A percentile compares a stretch with the other conserved stretches of the same genome.
Evolutionary conservation across 768 basidiomycete genomes (phyloP).

Genomic region (Pleurotus djamor): DNA sequence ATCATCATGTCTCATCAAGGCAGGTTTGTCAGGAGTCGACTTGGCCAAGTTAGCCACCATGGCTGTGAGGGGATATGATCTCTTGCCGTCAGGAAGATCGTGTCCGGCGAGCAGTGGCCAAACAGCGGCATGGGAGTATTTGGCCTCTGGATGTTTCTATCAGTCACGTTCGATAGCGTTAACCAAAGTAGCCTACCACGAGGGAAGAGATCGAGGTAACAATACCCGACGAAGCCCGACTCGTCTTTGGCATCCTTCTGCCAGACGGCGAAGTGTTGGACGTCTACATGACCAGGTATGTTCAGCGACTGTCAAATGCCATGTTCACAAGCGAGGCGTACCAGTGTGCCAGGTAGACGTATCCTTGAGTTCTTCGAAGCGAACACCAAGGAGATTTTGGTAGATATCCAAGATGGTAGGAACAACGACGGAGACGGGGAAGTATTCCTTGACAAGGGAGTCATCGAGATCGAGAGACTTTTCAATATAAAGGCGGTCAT

Average conservation of each 20-base stretch:
- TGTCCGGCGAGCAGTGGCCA: slow-evolving; percentile 77
- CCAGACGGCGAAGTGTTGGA: slow-evolving; percentile 86
- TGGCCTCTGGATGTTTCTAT: slow-evolving; percentile 43
- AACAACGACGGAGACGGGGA: slow-evolving; percentile 83
- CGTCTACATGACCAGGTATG: slow-evolving; percentile 44
- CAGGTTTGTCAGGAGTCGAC: slow-evolving; percentile 75
- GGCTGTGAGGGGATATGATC: slow-evolving; percentile 71
- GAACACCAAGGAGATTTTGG: slow-evolving; percentile 76
- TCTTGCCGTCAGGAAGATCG: slow-evolving; percentile 48
- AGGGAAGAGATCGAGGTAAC: slow-evolving; percentile 87
- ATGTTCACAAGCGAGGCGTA: slow-evolving; percentile 20
- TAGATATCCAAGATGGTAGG: slow-evolving; percentile 83
- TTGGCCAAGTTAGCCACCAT: slow-evolving; percentile 95
- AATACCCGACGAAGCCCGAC: slow-evolving; percentile 78
- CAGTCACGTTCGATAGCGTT: not conserved
- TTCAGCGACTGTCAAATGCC: not conserved
- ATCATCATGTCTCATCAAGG: slow-evolving; percentile 84
- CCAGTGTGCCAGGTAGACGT: slow-evolving; percentile 76
- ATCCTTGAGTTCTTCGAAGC: slow-evolving; percentile 63
- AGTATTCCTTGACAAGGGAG: slow-evolving; percentile 81
- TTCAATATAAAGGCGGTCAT: slow-evolving; percentile 66
- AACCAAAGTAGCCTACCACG: slow-evolving; percentile 44
- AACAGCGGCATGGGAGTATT: slow-evolving; percentile 87
- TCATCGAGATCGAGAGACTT: slow-evolving; percentile 70
- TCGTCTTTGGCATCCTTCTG: slow-evolving; percentile 70